phyloP scores from a whole-genome alignment of 192 early-diverging fungal species.

The Podila clonocystis region DNA sequence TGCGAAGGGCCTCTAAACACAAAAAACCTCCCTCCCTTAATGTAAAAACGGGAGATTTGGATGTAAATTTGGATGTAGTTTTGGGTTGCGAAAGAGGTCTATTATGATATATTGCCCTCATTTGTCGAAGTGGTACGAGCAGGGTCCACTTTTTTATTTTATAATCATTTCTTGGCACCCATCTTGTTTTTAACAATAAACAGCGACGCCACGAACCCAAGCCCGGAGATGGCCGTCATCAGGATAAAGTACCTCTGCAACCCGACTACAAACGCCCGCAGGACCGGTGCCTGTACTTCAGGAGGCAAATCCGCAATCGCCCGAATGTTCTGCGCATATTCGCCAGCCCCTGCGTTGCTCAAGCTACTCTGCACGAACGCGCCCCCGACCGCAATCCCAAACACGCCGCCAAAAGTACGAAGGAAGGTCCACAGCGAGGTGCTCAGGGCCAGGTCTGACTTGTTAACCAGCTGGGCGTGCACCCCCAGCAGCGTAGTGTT shows the following conservation, averaged over 20 bases:
- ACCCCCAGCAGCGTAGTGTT: slow-evolving; percentile 34
- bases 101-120: too few species aligned
- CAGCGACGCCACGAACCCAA: slow-evolving; percentile 58
- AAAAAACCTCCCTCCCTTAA: too few species aligned
- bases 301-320: slow-evolving; percentile 35
- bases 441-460: slow-evolving; percentile 34
- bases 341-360: slow-evolving; percentile 20
- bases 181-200: slow-evolving; percentile 54
- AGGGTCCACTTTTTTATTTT: too few species aligned
- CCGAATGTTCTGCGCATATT: slow-evolving; percentile 41
- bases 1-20: too few species aligned
- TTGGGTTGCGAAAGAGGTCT: too few species aligned
- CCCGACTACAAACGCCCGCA: slow-evolving; percentile 63
- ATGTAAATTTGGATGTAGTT: too few species aligned
- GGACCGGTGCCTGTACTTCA: slow-evolving; percentile 50
- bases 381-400: slow-evolving; percentile 72
- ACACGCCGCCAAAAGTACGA: slow-evolving; percentile 54
- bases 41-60: too few species aligned
- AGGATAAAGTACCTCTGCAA: slow-evolving; percentile 65
- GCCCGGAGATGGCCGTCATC: slow-evolving; percentile 56
- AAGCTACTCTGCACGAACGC: slow-evolving; percentile 57
- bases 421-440: slow-evolving; percentile 57
- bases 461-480: slow-evolving; percentile 42
- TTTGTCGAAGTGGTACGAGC: too few species aligned
- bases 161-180: slow-evolving; percentile 14